These are phyloP conservation scores for Xylariaceae sp. DNA, from an alignment of 2,329 filamentous ascomycete genomes.

Conservation along the genomic window DNA sequence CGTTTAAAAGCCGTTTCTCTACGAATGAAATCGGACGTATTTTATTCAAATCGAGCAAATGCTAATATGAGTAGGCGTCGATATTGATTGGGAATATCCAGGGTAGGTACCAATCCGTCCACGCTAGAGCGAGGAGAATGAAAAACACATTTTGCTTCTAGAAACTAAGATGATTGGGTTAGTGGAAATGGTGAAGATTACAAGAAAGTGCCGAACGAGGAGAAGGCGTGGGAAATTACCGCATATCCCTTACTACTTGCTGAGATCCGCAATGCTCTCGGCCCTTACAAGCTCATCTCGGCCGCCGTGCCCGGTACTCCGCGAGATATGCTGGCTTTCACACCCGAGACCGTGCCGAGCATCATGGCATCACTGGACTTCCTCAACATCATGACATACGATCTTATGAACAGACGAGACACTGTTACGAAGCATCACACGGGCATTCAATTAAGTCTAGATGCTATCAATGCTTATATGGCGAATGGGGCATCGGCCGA, in stretches of 20 bases:
- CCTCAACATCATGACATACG: conserved; percentile 69
- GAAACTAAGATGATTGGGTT: conserved; percentile 23
- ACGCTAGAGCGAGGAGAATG: background rate
- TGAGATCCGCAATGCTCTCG: conserved; percentile 55
- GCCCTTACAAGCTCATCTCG: conserved; percentile 56
- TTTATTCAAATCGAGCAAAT: background rate
- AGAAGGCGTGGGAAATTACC: conserved; percentile 56
- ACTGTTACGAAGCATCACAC: conserved; percentile 61
- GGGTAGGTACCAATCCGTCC: conserved; percentile 15
- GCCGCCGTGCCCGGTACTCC: conserved; percentile 62
- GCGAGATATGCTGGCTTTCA: conserved; percentile 66
- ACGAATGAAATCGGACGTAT: background rate
- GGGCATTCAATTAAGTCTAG: conserved; percentile 51
- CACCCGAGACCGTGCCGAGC: conserved; percentile 48
- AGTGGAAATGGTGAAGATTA: conserved; percentile 68
- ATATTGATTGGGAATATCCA: conserved; percentile 63
- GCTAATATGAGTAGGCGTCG: conserved; percentile 35
- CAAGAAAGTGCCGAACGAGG: conserved; percentile 54
- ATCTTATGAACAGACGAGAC: conserved; percentile 70
- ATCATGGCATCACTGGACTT: conserved; percentile 61
- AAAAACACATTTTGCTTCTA: background rate
- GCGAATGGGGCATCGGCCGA: conserved; percentile 49
- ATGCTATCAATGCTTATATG: conserved; percentile 56
- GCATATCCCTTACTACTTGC: conserved; percentile 58
- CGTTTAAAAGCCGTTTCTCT: conserved; percentile 40